phyloP scores from a whole-genome alignment of 2,329 filamentous ascomycete species.

The Orbilia blumenaviensis region DNA sequence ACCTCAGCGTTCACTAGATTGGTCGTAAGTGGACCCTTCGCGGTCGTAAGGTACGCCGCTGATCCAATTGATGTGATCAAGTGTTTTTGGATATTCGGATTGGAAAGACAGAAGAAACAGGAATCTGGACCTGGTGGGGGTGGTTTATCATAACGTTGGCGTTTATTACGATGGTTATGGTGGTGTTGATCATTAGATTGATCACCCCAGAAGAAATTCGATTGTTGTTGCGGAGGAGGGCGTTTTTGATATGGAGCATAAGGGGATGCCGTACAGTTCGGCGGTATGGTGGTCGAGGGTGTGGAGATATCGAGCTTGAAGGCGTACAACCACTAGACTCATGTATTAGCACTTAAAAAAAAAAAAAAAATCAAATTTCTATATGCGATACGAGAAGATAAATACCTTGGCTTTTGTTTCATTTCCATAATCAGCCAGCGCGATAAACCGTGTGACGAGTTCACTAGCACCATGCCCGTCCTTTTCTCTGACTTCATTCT shows the following conservation, averaged over 20 bases:
- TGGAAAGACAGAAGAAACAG: slow-evolving; percentile 96
- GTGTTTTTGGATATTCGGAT: slow-evolving; percentile 82
- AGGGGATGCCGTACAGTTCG: slow-evolving; percentile 79
- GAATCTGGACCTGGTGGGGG: slow-evolving; percentile 76
- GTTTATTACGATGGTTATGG: slow-evolving; percentile 64
- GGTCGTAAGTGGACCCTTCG: slow-evolving; percentile 86
- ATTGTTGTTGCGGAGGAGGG: slow-evolving; percentile 64
- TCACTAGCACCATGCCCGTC: slow-evolving; percentile 64
- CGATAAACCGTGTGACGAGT: slow-evolving; percentile 83
- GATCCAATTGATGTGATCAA: slow-evolving; percentile 90
- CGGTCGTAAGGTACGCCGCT: slow-evolving; percentile 86
- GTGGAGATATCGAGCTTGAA: slow-evolving; percentile 75
- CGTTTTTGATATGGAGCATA: slow-evolving; percentile 68
- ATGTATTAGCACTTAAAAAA: neutral
- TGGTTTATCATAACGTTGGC: slow-evolving; percentile 62
- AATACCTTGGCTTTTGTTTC: slow-evolving; percentile 78
- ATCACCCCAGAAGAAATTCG: slow-evolving; percentile 64
- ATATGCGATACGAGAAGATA: too few species aligned
- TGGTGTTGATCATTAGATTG: slow-evolving; percentile 62
- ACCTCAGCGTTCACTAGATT: slow-evolving; percentile 72
- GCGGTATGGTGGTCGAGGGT: slow-evolving; percentile 69
- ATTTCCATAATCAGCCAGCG: slow-evolving; percentile 81
- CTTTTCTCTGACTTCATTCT: slow-evolving; percentile 57
- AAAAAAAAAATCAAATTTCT: too few species aligned
- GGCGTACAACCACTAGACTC: slow-evolving; percentile 64